These are phyloP conservation scores for Leishmania mexicana DNA, from an alignment of 208 protist genomes.

Conservation along the genomic window DNA sequence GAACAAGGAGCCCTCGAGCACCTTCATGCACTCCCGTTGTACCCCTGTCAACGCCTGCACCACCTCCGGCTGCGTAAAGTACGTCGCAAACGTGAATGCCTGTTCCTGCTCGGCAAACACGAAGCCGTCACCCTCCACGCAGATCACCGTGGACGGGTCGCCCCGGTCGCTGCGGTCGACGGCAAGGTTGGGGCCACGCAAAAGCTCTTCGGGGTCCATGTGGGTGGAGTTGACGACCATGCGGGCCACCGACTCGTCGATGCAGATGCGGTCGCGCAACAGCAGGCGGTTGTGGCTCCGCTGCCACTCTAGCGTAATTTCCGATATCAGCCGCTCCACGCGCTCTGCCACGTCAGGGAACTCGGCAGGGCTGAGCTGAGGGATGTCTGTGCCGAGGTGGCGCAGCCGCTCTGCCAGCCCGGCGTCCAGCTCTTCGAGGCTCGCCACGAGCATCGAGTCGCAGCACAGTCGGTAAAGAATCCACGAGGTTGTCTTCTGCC, in stretches of 20 bases:
- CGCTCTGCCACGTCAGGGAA: slow-evolving; percentile 78
- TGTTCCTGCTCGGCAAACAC: slow-evolving; percentile 78
- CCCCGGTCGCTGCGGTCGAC: slow-evolving; percentile 69
- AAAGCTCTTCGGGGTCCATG: slow-evolving; percentile 88
- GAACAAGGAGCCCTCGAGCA: slow-evolving; percentile 90
- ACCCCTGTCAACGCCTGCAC: slow-evolving; percentile 90
- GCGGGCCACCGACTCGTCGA: slow-evolving; percentile 73
- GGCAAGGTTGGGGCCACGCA: slow-evolving; percentile 76
- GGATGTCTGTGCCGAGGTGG: slow-evolving; percentile 83
- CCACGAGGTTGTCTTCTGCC: slow-evolving; percentile 88
- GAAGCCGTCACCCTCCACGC: slow-evolving; percentile 53
- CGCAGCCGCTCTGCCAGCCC: slow-evolving; percentile 65
- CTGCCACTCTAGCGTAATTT: slow-evolving; percentile 90
- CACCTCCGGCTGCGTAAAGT: slow-evolving; percentile 94
- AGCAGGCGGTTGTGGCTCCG: slow-evolving; percentile 92
- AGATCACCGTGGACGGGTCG: slow-evolving; percentile 67
- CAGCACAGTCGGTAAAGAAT: slow-evolving; percentile 93
- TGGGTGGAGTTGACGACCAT: slow-evolving; percentile 81
- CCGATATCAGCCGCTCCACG: slow-evolving; percentile 76
- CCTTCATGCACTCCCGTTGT: slow-evolving; percentile 87
- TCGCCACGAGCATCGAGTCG: slow-evolving; percentile 91
- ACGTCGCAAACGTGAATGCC: slow-evolving; percentile 92
- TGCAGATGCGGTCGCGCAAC: slow-evolving; percentile 83
- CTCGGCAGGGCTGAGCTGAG: slow-evolving; percentile 70
- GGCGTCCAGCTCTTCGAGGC: slow-evolving; percentile 63